Evolutionary conservation across 306 rosid species (phyloP).

Genomic region (Hylodesmum podocarpum): DNA sequence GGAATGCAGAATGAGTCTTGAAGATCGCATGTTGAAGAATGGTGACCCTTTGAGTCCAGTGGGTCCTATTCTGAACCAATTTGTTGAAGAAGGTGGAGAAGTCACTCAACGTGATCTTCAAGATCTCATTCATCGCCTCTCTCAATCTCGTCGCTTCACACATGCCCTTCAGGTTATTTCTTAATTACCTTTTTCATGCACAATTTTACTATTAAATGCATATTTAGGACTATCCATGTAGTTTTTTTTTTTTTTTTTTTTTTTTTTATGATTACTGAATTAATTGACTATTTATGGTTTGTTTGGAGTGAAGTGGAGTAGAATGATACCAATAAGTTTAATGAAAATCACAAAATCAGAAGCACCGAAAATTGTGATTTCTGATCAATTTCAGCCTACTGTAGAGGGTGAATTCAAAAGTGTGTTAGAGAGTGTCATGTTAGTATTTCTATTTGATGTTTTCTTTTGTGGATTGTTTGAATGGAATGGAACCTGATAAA

Average conservation of each 20-base stretch:
- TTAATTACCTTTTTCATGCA: too few relatives aligned
- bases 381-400: too few relatives aligned
- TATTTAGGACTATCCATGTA: not conserved
- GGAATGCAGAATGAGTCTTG: conserved; percentile 6
- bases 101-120: conserved; percentile 34
- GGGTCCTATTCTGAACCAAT: conserved; percentile 50
- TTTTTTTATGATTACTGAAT: not conserved
- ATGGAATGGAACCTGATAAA: not conserved
- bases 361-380: too few relatives aligned
- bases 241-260: not conserved
- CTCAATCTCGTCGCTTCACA: conserved; percentile 43
- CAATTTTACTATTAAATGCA: not conserved
- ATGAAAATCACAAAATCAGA: too few relatives aligned
- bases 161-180: conserved; percentile 71
- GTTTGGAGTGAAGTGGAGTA: not conserved
- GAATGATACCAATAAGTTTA: not conserved
- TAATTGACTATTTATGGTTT: not conserved
- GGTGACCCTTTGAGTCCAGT: conserved; percentile 46
- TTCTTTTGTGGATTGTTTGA: not conserved
- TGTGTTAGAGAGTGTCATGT: too few relatives aligned
- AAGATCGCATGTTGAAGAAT: conserved; percentile 34
- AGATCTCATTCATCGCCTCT: conserved; percentile 40
- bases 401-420: too few relatives aligned
- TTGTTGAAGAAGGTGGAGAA: conserved; percentile 55
- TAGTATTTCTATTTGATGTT: too few relatives aligned